Evolutionary conservation across 805 yeast species (phyloP), one percentile per base, ranked within the genome.

Genomic region (Metschnikowia dekortorum): DNA sequence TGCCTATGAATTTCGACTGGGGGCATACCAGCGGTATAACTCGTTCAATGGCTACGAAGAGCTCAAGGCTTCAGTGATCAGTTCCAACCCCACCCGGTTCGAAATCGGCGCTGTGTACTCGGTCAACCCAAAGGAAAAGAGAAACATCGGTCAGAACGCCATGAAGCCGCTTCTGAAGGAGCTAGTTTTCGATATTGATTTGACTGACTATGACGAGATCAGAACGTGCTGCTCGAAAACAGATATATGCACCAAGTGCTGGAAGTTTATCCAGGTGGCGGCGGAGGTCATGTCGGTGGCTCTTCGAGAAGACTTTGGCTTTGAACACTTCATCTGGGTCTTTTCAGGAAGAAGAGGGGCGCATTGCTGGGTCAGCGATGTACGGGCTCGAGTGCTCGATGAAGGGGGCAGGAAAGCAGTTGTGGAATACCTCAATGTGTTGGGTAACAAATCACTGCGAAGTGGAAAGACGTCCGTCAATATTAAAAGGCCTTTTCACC

Each of bases 321-420:
- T 88, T 66, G 71, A 82, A 52, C 84, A 89, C 66, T 74, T 89
- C 63, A 74, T 94, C 45, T 94, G 98, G 98, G 96, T 92, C 4
- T 94, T 89, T 63, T 89, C 97, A 0, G 99, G 99, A 43, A 86
- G 99, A 75, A 87, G 99, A 79, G 99, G 99, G 67, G 96, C 95
- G 13, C 99, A 94, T 75, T 95, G 98, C 62, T 94, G 99, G 99
- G 78, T 94, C 26, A 87, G 96, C 67, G 99, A 94, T 64, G 69
- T 78, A 49, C 73, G 91, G 44, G 97, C 97, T 0, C 73, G 97
- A 50, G 60, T 65, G 1, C 67, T 94, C 53, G 86, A 81, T 54
- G 98, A 94, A 65, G 61, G 73, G 5, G 80, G 82, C 53, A 80
- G 99, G 61, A 76, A 85, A 59, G 82, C 96, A 3, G 79, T 94